Evolutionary conservation across 306 rosid species (phyloP).

Genomic region (Arachis hypogaea): DNA sequence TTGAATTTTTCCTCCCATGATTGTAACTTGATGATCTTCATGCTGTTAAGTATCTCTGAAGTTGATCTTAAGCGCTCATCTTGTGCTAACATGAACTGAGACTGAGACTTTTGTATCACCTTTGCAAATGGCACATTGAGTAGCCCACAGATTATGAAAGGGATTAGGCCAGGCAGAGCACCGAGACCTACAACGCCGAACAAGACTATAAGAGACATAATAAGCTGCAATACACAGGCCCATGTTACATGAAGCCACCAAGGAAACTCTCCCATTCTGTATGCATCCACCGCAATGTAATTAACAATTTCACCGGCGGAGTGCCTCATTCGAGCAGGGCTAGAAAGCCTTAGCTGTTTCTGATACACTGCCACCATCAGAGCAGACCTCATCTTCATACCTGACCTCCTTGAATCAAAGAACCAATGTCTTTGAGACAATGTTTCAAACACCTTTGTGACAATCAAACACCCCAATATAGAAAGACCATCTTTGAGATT

Average conservation of each 20-base stretch:
- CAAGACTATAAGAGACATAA: constrained; percentile 54
- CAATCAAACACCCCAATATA: constrained; percentile 54
- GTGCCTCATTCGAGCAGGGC: constrained; percentile 60
- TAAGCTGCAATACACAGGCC: constrained; percentile 49
- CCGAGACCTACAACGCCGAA: constrained; percentile 64
- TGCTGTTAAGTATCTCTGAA: constrained; percentile 78
- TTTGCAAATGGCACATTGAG: constrained; percentile 69
- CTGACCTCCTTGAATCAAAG: constrained; percentile 66
- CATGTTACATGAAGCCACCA: constrained; percentile 80
- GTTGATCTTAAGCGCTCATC: constrained; percentile 78
- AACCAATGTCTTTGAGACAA: constrained; percentile 72
- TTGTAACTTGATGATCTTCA: constrained; percentile 80
- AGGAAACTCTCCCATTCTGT: constrained; percentile 84
- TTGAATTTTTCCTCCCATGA: constrained; percentile 86
- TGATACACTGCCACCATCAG: constrained; percentile 75
- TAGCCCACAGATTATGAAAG: constrained; percentile 61
- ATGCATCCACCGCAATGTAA: constrained; percentile 80
- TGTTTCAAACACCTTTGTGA: constrained; percentile 60
- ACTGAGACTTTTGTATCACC: constrained; percentile 58
- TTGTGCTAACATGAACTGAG: constrained; percentile 69
- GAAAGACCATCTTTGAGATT: constrained; percentile 51
- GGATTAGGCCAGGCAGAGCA: constrained; percentile 69
- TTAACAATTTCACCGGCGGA: constrained; percentile 79
- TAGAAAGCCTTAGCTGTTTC: constrained; percentile 76
- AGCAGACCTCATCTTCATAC: constrained; percentile 81